phyloP scores from a whole-genome alignment of 768 basidiomycete genomes.

The Lenzites betulinus region DNA sequence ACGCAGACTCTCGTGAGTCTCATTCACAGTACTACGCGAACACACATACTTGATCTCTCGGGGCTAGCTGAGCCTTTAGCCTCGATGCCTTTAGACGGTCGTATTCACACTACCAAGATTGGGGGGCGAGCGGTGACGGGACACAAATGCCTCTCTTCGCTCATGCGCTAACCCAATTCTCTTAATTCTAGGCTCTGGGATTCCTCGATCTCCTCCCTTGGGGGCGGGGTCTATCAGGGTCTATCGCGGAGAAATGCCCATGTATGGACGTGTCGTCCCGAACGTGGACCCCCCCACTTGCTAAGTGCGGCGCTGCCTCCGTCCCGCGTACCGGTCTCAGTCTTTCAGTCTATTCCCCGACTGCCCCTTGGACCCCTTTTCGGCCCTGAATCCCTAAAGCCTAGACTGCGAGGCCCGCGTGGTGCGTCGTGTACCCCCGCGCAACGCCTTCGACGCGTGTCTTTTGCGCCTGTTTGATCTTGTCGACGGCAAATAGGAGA shows the following conservation, averaged over 20 bases:
- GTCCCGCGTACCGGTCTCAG: background rate
- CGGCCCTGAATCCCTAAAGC: background rate
- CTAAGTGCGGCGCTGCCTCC: background rate
- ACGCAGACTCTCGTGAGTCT: no score
- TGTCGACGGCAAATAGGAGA: background rate
- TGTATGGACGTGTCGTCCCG: background rate
- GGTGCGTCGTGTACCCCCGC: background rate
- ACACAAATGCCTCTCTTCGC: no score
- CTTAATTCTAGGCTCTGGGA: background rate
- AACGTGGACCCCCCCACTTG: background rate
- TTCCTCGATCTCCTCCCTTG: background rate
- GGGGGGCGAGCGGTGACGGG: no score
- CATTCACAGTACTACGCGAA: no score
- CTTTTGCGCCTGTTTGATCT: background rate
- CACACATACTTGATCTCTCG: no score
- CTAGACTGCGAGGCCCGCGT: background rate
- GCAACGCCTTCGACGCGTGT: conserved; percentile 1
- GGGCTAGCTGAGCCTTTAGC: no score
- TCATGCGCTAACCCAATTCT: background rate
- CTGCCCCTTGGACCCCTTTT: background rate
- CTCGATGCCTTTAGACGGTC: no score
- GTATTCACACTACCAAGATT: no score
- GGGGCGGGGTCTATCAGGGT: background rate
- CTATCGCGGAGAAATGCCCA: background rate
- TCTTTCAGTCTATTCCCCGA: background rate